phyloP scores from a whole-genome alignment of 1,139 yeast genomes.

The Arxiozyma bovina region DNA sequence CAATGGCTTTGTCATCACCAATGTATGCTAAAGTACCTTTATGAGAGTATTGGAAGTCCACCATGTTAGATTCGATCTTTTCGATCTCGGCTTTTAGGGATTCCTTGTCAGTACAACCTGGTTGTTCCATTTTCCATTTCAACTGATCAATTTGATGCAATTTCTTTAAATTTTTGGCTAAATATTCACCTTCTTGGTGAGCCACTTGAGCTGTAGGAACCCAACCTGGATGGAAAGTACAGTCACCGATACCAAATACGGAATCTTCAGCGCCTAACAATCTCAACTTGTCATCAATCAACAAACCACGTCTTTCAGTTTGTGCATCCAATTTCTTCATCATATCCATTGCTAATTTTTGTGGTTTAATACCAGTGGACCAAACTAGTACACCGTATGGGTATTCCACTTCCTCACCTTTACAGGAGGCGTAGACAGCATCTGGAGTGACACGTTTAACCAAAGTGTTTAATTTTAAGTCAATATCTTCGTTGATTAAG shows the following conservation, averaged over 20 bases:
- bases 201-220: conserved; percentile 99
- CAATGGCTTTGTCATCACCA: conserved; percentile 90
- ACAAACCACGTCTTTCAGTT: conserved; percentile 80
- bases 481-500: conserved; percentile 69
- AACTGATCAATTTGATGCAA: conserved; percentile 60
- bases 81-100: conserved; percentile 18
- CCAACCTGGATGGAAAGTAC: conserved; percentile 75
- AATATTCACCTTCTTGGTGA: conserved; percentile 82
- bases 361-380: conserved; percentile 96
- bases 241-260: conserved; percentile 87
- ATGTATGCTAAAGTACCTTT: conserved; percentile 73
- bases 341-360: conserved; percentile 63
- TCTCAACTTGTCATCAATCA: conserved; percentile 73
- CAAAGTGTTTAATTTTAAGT: conserved; percentile 73
- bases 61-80: conserved; percentile 35
- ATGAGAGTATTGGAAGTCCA: conserved; percentile 53
- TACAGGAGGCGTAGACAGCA: conserved; percentile 57
- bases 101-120: conserved; percentile 21
- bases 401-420: conserved; percentile 47
- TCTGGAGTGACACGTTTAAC: conserved; percentile 74
- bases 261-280: conserved; percentile 72
- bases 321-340: conserved; percentile 63
- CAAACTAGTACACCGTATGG: conserved; percentile 91
- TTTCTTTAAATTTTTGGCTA: conserved; percentile 63
- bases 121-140: conserved; percentile 33